Percentiles rank a stretch among this genome's conserved stretches.
phyloP scores from a whole-genome alignment of 2,329 filamentous ascomycete species.

The Gnomoniopsis smithogilvyi region DNA sequence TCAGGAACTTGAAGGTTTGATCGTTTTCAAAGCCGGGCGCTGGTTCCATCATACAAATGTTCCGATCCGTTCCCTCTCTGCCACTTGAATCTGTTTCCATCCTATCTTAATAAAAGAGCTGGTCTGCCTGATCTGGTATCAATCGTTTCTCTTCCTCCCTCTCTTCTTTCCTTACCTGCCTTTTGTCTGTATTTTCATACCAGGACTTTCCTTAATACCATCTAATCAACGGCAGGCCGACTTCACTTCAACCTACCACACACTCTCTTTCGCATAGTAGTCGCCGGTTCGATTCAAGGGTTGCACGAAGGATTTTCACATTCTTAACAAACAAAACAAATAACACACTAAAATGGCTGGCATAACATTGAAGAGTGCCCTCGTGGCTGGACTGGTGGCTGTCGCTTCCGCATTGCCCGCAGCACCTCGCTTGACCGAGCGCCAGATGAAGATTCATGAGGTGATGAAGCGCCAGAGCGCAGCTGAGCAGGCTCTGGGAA shows the following conservation, averaged over 20 bases:
- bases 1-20: slow-evolving; percentile 19
- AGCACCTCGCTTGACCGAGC: slow-evolving; percentile 37
- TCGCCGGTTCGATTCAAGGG: slow-evolving; percentile 18
- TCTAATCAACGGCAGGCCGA: slow-evolving; percentile 38
- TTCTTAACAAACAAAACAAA: slow-evolving; percentile 16
- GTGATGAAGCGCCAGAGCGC: slow-evolving; percentile 49
- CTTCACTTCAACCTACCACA: slow-evolving; percentile 29
- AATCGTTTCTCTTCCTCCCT: slow-evolving; percentile 29
- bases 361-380: slow-evolving; percentile 38
- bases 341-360: slow-evolving; percentile 42
- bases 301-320: slow-evolving; percentile 19
- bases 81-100: slow-evolving; percentile 27
- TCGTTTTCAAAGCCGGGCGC: slow-evolving; percentile 6
- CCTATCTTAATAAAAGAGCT: slow-evolving; percentile 41
- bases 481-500: slow-evolving; percentile 42
- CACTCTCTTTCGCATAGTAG: slow-evolving; percentile 19
- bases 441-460: slow-evolving; percentile 44
- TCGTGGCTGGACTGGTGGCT: slow-evolving; percentile 43
- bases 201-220: slow-evolving; percentile 27
- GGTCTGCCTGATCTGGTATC: slow-evolving; percentile 45
- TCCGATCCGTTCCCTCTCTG: slow-evolving; percentile 15
- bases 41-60: slow-evolving; percentile 11
- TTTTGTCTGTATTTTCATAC: slow-evolving; percentile 15
- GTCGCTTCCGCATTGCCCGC: slow-evolving; percentile 46
- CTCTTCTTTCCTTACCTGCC: slow-evolving; percentile 29